phyloP scores from a whole-genome alignment of 495 filamentous ascomycete species.

The Neurospora sp. region DNA sequence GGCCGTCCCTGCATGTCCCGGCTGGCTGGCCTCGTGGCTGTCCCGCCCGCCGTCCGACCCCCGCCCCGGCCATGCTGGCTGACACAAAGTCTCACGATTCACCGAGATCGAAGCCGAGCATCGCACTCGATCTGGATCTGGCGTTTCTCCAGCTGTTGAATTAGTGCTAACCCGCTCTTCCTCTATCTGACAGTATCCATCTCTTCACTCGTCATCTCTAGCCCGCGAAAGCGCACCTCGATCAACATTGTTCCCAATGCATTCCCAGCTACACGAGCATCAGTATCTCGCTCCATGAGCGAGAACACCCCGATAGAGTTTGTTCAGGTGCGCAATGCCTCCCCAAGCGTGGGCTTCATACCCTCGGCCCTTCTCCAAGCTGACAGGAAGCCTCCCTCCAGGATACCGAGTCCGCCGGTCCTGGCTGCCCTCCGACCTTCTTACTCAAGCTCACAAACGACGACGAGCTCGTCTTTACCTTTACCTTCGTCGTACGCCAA shows the following conservation, averaged over 20 bases:
- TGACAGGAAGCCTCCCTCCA: conserved; percentile 21
- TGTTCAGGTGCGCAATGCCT: conserved; percentile 56
- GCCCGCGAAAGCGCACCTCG: conserved; percentile 60
- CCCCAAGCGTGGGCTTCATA: background rate
- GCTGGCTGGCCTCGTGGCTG: conserved; percentile 1
- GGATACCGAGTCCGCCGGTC: conserved; percentile 65
- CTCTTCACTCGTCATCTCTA: conserved; percentile 68
- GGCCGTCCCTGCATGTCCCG: background rate
- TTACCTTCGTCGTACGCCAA: conserved; percentile 81
- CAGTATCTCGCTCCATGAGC: conserved; percentile 60
- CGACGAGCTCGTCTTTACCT: conserved; percentile 83
- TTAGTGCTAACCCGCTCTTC: conserved; percentile 9
- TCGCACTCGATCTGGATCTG: background rate
- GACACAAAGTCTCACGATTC: background rate
- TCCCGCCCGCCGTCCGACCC: background rate
- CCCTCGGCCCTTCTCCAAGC: background rate
- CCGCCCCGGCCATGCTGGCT: background rate
- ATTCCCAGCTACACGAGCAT: conserved; percentile 74
- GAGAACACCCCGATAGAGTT: conserved; percentile 78
- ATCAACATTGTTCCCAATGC: conserved; percentile 77
- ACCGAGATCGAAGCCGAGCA: background rate
- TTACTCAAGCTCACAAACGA: conserved; percentile 81
- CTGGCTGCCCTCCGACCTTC: conserved; percentile 54
- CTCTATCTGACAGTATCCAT: conserved; percentile 55
- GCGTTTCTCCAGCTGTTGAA: background rate